A percentile compares a stretch with the other conserved stretches of the same genome.
Conservation (phyloP, 1,284 basidiomycete genomes). For the Cryptococcus depauperatus region DNA sequence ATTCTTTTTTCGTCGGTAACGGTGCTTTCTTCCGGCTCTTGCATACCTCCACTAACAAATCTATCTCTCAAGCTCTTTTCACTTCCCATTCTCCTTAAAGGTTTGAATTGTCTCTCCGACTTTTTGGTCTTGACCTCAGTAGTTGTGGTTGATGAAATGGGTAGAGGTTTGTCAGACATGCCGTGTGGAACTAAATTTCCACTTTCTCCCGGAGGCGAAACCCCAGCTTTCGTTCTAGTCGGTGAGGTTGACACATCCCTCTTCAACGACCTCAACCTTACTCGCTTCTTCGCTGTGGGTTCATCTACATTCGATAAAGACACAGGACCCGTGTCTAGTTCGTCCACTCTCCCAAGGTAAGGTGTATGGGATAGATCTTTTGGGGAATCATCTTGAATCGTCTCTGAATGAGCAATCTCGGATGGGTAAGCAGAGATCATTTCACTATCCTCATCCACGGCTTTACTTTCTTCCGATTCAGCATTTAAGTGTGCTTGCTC, state of each 20-base stretch:
- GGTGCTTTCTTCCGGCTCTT: constrained; percentile 6
- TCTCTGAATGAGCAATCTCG: neutral
- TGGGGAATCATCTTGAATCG: neutral
- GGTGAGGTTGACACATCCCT: neutral
- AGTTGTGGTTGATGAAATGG: constrained; percentile 40
- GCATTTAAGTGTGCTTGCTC: neutral
- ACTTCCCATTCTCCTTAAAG: constrained; percentile 23
- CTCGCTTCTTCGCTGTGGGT: constrained; percentile 1
- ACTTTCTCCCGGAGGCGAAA: constrained; percentile 35
- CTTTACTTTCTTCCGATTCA: no score
- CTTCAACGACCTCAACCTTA: neutral
- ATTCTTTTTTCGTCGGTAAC: neutral
- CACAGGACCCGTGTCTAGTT: constrained; percentile 44
- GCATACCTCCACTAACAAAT: constrained; percentile 19
- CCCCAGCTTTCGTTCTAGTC: constrained; percentile 14
- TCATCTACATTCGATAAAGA: neutral
- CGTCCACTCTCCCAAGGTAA: constrained; percentile 44
- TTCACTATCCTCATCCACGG: constrained; percentile 10
- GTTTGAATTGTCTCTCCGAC: constrained; percentile 24
- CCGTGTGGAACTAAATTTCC: constrained; percentile 43
- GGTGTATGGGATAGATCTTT: constrained; percentile 29
- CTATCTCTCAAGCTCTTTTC: constrained; percentile 18
- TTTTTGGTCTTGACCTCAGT: constrained; percentile 20
- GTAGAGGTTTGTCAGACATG: constrained; percentile 40
- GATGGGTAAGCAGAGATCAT: constrained; percentile 1